Evolutionary conservation across 257 asterid species (phyloP).

Genomic region (Nicotiana paniculata): DNA sequence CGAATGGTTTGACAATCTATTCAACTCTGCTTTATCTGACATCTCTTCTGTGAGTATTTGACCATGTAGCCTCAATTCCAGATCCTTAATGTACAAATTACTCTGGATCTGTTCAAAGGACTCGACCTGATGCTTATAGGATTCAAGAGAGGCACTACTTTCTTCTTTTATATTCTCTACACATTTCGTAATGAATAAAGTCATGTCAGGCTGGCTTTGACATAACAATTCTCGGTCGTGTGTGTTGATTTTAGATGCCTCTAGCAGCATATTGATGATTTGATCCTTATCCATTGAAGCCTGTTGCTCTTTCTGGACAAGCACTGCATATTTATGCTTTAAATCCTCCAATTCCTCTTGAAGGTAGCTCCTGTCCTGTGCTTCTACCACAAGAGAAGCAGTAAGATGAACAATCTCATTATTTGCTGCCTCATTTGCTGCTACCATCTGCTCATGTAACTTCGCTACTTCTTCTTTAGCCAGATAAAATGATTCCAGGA

Average conservation of each 20-base stretch:
- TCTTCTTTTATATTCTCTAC: slow-evolving; percentile 57
- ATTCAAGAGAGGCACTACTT: slow-evolving; percentile 22
- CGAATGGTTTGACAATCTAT: slow-evolving; percentile 45
- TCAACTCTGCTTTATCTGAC: slow-evolving; percentile 33
- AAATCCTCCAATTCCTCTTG: slow-evolving; percentile 54
- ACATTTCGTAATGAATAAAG: slow-evolving; percentile 42
- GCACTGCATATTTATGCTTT: slow-evolving; percentile 39
- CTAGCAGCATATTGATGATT: slow-evolving; percentile 45
- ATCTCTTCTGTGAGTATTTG: slow-evolving; percentile 57
- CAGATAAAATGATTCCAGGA: slow-evolving; percentile 43
- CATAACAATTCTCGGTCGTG: slow-evolving; percentile 24
- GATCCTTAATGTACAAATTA: slow-evolving; percentile 58
- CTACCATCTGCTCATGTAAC: slow-evolving; percentile 49
- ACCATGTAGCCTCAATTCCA: slow-evolving; percentile 51
- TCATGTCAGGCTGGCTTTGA: slow-evolving; percentile 37
- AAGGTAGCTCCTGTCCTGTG: slow-evolving; percentile 49
- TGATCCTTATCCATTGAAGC: slow-evolving; percentile 48
- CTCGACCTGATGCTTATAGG: slow-evolving; percentile 39
- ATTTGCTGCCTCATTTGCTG: slow-evolving; percentile 45
- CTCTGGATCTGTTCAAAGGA: slow-evolving; percentile 45
- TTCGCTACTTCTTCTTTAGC: slow-evolving; percentile 53
- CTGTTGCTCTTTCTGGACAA: slow-evolving; percentile 36
- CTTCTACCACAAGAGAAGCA: slow-evolving; percentile 51
- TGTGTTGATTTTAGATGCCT: slow-evolving; percentile 60
- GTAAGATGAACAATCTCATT: slow-evolving; percentile 51